Evolutionary conservation across 2,329 filamentous ascomycete species (phyloP).

Genomic region (Colletotrichum scovillei): DNA sequence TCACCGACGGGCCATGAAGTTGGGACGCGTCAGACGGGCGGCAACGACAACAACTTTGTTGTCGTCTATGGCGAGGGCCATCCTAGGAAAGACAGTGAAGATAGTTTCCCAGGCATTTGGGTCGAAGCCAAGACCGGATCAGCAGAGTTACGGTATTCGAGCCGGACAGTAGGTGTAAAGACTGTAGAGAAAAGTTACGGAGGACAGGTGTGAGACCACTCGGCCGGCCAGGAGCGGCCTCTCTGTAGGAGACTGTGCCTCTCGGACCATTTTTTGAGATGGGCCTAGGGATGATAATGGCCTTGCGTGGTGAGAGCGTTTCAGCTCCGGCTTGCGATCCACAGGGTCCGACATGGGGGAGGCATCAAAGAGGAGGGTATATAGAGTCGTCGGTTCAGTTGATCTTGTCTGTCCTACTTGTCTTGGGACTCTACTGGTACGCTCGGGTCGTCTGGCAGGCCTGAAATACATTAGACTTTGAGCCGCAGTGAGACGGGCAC

Average conservation of each 20-base stretch:
- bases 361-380: neutral
- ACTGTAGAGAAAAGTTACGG: no score
- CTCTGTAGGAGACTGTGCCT: neutral
- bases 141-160: neutral
- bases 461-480: neutral
- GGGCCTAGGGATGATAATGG: neutral
- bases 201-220: constrained; percentile 4
- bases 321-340: constrained; percentile 5
- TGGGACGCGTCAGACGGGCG: neutral
- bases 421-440: neutral
- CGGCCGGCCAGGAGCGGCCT: neutral
- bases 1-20: neutral
- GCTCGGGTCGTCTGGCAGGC: neutral
- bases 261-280: neutral
- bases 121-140: constrained; percentile 4
- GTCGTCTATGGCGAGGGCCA: neutral
- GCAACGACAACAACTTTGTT: neutral
- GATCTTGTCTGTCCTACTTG: neutral
- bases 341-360: neutral
- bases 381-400: neutral
- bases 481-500: neutral
- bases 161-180: no score
- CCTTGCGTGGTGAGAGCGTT: constrained; percentile 16
- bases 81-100: neutral
- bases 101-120: neutral